These are phyloP conservation scores for Mycena latifolia DNA, from an alignment of 768 basidiomycete genomes.

Conservation along the genomic window DNA sequence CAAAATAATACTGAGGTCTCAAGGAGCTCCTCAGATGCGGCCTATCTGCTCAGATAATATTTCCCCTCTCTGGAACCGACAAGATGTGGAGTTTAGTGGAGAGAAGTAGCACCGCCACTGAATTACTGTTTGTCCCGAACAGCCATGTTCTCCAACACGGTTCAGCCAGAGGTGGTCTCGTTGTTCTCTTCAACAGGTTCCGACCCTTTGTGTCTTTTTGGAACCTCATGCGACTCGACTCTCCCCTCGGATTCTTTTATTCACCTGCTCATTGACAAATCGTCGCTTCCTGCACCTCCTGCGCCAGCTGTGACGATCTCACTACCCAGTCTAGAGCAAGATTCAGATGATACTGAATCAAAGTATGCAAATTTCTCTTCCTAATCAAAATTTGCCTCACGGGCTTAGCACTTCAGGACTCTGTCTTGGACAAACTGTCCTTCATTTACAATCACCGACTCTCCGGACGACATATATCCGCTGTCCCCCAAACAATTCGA, in stretches of 20 bases:
- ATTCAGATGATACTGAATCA: slow-evolving; percentile 42
- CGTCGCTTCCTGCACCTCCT: slow-evolving; percentile 63
- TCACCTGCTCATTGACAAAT: slow-evolving; percentile 71
- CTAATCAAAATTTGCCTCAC: slow-evolving; percentile 34
- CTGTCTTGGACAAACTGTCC: slow-evolving; percentile 71
- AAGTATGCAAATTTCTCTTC: slow-evolving; percentile 40
- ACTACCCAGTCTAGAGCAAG: slow-evolving; percentile 48
- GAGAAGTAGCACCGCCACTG: too few relatives aligned
- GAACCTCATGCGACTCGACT: slow-evolving; percentile 56
- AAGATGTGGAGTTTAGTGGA: too few relatives aligned
- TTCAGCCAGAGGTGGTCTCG: slow-evolving; percentile 76
- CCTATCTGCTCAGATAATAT: too few relatives aligned
- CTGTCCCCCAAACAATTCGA: slow-evolving; percentile 58
- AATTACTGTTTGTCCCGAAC: not conserved
- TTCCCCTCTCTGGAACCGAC: too few relatives aligned
- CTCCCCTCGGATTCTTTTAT: slow-evolving; percentile 74
- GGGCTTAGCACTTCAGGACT: slow-evolving; percentile 20
- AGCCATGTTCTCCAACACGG: slow-evolving; percentile 66
- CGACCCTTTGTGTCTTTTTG: slow-evolving; percentile 71
- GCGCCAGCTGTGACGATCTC: slow-evolving; percentile 61
- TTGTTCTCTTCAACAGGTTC: slow-evolving; percentile 81
- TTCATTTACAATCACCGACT: slow-evolving; percentile 86
- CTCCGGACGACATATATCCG: slow-evolving; percentile 76
- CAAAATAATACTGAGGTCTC: too few relatives aligned
- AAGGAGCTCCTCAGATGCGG: too few relatives aligned